Percentiles rank a stretch among this genome's conserved stretches.
Evolutionary conservation across 1,139 yeast genomes (phyloP).

Genomic region (Diutina scorzettiae): DNA sequence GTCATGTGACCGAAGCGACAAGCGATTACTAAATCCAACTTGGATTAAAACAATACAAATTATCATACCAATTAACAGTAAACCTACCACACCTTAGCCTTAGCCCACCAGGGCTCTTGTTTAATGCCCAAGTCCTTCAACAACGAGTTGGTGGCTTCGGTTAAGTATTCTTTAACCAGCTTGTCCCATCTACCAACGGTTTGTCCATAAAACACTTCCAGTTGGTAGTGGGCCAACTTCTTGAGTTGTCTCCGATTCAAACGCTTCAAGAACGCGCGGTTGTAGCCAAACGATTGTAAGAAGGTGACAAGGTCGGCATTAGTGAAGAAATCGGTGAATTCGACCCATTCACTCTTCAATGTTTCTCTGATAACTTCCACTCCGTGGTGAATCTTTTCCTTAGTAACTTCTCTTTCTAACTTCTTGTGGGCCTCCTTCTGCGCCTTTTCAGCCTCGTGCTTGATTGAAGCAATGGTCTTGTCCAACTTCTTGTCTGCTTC

Average conservation of each 20-base stretch:
- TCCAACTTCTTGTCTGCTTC: constrained; percentile 7
- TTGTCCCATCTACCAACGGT: not conserved
- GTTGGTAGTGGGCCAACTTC: constrained; percentile 32
- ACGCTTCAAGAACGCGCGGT: constrained; percentile 19
- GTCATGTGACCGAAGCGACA: no score
- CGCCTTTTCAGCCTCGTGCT: constrained; percentile 6
- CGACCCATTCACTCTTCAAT: constrained; percentile 10
- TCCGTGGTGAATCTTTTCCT: not conserved
- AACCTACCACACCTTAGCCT: not conserved
- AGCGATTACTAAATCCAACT: no score
- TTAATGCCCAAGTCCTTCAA: constrained; percentile 3
- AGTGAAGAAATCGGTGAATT: constrained; percentile 28
- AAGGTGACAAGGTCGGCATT: constrained; percentile 42
- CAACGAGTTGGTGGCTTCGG: not conserved
- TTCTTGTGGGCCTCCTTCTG: not conserved
- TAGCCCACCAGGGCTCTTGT: constrained; percentile 3
- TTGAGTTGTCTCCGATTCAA: constrained; percentile 34
- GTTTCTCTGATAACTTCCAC: not conserved
- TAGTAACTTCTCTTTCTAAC: not conserved
- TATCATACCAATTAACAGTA: not conserved
- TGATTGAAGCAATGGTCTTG: not conserved
- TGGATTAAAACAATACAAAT: no score
- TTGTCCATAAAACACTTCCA: constrained; percentile 7
- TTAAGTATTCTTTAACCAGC: not conserved
- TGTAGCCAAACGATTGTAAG: constrained; percentile 39